Evolutionary conservation across 768 basidiomycete species (phyloP).

Genomic region (Gloeopeniophorella convolvens): DNA sequence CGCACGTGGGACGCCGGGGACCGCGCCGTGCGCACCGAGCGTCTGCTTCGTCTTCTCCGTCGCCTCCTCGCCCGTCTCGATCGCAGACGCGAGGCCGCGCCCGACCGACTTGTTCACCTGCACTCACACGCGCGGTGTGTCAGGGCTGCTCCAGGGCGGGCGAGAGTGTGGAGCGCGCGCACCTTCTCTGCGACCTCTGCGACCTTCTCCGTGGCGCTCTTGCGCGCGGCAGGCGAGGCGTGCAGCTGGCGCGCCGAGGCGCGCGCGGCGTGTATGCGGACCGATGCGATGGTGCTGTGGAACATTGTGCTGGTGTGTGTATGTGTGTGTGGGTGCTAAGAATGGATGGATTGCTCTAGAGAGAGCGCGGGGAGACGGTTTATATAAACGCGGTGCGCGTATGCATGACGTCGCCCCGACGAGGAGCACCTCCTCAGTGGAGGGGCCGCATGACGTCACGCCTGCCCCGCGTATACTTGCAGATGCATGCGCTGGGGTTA

Average conservation of each 20-base stretch:
- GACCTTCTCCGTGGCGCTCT: conserved; percentile 13
- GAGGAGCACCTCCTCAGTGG: too few relatives aligned
- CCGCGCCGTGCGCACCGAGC: conserved; percentile 4
- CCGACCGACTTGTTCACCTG: conserved; percentile 19
- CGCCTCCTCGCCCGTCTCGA: conserved; percentile 14
- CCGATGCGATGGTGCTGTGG: neutral
- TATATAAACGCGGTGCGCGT: neutral
- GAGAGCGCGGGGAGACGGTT: too few relatives aligned
- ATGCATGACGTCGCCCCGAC: neutral
- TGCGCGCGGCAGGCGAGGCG: conserved; percentile 1
- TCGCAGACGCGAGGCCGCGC: conserved; percentile 14
- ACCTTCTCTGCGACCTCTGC: conserved; percentile 18
- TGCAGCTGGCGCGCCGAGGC: conserved; percentile 5
- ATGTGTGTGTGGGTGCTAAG: too few relatives aligned
- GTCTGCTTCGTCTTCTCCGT: conserved; percentile 18
- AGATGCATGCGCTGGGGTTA: neutral
- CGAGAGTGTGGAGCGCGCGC: neutral
- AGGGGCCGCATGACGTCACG: conserved; percentile 7
- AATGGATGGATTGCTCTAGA: too few relatives aligned
- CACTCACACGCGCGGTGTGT: too few relatives aligned
- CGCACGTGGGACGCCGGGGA: too few relatives aligned
- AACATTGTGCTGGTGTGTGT: conserved; percentile 6
- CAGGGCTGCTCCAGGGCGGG: too few relatives aligned
- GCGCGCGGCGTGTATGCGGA: neutral
- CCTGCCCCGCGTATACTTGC: neutral